phyloP scores from a whole-genome alignment of 2,329 filamentous ascomycete genomes.

The Dichotomopilus funicola region DNA sequence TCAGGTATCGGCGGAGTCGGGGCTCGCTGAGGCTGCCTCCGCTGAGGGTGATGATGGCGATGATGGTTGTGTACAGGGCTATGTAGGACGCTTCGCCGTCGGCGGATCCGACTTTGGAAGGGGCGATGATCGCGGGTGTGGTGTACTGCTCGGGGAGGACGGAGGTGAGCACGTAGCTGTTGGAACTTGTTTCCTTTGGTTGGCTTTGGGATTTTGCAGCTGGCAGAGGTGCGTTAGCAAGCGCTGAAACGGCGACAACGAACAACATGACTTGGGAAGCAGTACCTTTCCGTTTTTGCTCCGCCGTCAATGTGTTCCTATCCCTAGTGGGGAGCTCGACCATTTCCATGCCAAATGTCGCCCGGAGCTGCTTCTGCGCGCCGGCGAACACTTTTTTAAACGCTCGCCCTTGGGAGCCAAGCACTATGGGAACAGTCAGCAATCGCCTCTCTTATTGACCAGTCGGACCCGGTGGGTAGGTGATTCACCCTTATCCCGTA shows the following conservation, averaged over 20 bases:
- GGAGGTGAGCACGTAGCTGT: constrained; percentile 71
- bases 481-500: constrained; percentile 54
- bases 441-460: background rate
- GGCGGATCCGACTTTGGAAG: constrained; percentile 58
- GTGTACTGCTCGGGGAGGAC: constrained; percentile 64
- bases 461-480: background rate
- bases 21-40: constrained; percentile 69
- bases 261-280: constrained; percentile 1
- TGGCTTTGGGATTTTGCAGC: constrained; percentile 45
- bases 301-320: constrained; percentile 61
- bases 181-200: constrained; percentile 44
- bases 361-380: constrained; percentile 65
- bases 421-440: constrained; percentile 42
- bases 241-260: background rate
- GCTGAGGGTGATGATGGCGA: constrained; percentile 69
- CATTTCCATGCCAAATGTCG: constrained; percentile 88
- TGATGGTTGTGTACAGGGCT: constrained; percentile 72
- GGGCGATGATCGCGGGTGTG: constrained; percentile 58
- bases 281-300: constrained; percentile 67
- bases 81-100: constrained; percentile 72
- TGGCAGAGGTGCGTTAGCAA: constrained; percentile 9
- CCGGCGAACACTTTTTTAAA: constrained; percentile 73
- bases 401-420: constrained; percentile 60
- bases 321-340: constrained; percentile 74
- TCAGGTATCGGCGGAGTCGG: constrained; percentile 70